Base-by-base conservation (phyloP, 2,329 filamentous ascomycete genomes). In the Fusarium decemcellulare region DNA sequence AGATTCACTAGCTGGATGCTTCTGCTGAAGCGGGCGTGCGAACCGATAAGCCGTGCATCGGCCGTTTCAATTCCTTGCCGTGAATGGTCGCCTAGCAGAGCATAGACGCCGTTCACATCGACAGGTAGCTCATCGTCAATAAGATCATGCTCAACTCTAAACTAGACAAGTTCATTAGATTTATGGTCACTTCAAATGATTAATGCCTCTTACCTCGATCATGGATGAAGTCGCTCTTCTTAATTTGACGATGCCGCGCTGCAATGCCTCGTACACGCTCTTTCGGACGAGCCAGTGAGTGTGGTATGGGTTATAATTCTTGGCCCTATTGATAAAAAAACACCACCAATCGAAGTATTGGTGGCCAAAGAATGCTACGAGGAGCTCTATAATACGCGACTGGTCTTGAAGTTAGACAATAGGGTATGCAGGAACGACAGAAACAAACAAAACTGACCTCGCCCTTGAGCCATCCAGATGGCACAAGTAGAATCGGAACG, bases 261-360 rank as follows among this genome's bases (percentile, higher is more conserved):
- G 18, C 18, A 23, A 23, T 2, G 18, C 18, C 18, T 23, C 4
- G 18, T 23, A 4, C 4, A 23, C 18, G 18, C 18, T 23, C 18
- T 23, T 71, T 3, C 70, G 68, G 40, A 79, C 72, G 6, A 79
- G 64, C 77, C 76, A 79, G 59, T 78, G 77, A 44, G 58, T 76
- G 16, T 40, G 11, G 30, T 64, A 46, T 4, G 67, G 59, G 15
- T 11, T 23, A 32, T 64, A 62, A 1, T 6, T 7, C 7, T 56
- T 46, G 1, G 76, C 71, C 10, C 68, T 29, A 23, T 47, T 14
- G 39, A 53, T 53, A 59, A 75, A 76, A 4, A 57, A 57, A n/a
- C 78, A 59, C 77, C 77, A 79, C 76, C 76, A 79, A 59, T 78
- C 74, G 2, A 44, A 66, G 54, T 79, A 78, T 2, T 63, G 61